These are phyloP conservation scores for Bruguiera hainesii DNA, from an alignment of 441 rosid genomes.

Conservation along the genomic window DNA sequence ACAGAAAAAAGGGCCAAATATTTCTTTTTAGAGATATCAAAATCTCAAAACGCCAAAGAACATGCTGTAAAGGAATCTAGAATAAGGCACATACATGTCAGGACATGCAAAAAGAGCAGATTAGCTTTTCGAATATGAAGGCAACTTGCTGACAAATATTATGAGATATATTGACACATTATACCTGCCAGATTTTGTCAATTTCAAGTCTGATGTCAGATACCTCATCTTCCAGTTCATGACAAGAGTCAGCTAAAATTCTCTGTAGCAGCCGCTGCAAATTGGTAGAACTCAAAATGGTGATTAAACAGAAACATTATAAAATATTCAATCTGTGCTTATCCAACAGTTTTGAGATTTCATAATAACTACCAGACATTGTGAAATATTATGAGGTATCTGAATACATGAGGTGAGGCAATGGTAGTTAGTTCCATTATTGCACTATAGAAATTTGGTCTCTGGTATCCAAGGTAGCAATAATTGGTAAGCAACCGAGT, in stretches of 20 bases:
- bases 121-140: neutral
- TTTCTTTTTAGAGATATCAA: neutral
- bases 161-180: neutral
- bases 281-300: constrained; percentile 17
- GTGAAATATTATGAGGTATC: neutral
- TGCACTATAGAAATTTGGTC: neutral
- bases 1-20: neutral
- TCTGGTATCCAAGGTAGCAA: too few species aligned
- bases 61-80: neutral
- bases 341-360: neutral
- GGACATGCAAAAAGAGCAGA: neutral
- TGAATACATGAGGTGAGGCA: neutral
- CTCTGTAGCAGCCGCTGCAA: constrained; percentile 60
- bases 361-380: neutral
- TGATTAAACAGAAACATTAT: neutral
- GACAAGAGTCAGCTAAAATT: constrained; percentile 36
- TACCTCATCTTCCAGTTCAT: constrained; percentile 30
- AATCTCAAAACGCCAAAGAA: neutral
- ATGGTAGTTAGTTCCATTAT: neutral
- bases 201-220: constrained; percentile 28
- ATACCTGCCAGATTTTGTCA: constrained; percentile 56
- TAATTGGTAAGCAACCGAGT: too few species aligned
- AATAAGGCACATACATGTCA: neutral
- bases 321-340: neutral
- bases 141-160: neutral